Percentiles rank a stretch among this genome's conserved stretches.
Evolutionary conservation across 208 protist genomes (phyloP).

Genomic region (Vickermania spadyakhi): DNA sequence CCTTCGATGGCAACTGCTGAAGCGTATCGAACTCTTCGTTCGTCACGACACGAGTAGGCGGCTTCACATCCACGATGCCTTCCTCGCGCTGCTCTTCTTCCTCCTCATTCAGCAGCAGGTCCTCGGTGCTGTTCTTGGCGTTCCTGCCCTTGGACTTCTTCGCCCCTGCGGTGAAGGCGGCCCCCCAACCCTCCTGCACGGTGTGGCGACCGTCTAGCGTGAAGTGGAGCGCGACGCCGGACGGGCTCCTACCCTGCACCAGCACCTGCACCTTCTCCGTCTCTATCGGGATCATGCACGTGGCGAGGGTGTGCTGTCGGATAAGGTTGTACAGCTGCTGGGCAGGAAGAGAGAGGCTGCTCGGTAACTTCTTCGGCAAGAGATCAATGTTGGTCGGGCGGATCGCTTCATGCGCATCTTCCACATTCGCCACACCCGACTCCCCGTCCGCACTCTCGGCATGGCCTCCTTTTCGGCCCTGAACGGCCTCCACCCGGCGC

Average conservation of each 20-base stretch:
- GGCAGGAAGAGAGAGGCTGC: slow-evolving; percentile 29
- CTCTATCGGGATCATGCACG: slow-evolving; percentile 78
- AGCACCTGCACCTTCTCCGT: slow-evolving; percentile 44
- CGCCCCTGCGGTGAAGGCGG: slow-evolving; percentile 39
- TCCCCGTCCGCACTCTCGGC: slow-evolving; percentile 8
- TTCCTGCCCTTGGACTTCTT: neutral
- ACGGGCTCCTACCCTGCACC: slow-evolving; percentile 37
- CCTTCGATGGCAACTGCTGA: slow-evolving; percentile 19
- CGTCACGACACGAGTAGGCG: slow-evolving; percentile 58
- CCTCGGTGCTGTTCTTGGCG: slow-evolving; percentile 4
- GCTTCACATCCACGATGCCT: slow-evolving; percentile 38
- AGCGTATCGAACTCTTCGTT: slow-evolving; percentile 76
- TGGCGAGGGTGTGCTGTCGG: slow-evolving; percentile 63
- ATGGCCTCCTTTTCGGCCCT: slow-evolving; percentile 8
- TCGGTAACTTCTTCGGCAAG: slow-evolving; percentile 42
- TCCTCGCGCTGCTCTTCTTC: slow-evolving; percentile 37
- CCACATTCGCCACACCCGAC: slow-evolving; percentile 38
- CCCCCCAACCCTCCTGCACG: slow-evolving; percentile 58
- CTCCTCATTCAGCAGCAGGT: slow-evolving; percentile 10
- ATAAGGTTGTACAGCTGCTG: slow-evolving; percentile 80
- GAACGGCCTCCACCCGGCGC: slow-evolving; percentile 81
- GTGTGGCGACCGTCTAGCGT: slow-evolving; percentile 68
- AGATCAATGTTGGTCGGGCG: slow-evolving; percentile 78
- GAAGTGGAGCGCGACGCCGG: slow-evolving; percentile 34
- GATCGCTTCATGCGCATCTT: slow-evolving; percentile 89